Percentiles rank a stretch among this genome's conserved stretches.
Conservation (phyloP, 441 rosid species). For the Rhodomyrtus psidioides region DNA sequence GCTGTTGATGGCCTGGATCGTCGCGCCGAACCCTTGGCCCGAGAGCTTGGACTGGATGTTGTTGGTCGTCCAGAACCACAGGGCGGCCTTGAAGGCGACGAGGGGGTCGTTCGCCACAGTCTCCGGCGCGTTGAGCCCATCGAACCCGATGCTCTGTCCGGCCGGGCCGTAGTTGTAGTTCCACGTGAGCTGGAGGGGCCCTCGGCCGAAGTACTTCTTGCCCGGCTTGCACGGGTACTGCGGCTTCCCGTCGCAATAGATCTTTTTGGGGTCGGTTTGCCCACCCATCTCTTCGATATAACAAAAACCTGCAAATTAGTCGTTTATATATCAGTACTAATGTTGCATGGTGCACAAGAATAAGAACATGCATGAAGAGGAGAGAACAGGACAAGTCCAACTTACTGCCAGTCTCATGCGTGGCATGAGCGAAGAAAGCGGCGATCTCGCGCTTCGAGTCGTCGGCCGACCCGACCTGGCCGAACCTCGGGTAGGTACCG, state of each 20-base stretch:
- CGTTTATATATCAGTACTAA: background rate
- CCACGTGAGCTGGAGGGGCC: background rate
- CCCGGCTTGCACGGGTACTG: background rate
- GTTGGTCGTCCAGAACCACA: background rate
- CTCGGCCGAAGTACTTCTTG: background rate
- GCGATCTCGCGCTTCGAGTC: slow-evolving; percentile 9
- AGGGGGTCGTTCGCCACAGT: background rate
- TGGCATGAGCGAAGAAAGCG: slow-evolving; percentile 6
- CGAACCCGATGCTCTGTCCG: background rate
- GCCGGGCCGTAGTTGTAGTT: background rate
- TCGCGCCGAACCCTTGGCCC: background rate
- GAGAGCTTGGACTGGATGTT: background rate
- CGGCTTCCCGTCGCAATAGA: background rate
- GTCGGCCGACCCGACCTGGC: background rate
- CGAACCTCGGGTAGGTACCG: background rate
- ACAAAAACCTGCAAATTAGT: background rate
- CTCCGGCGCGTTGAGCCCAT: background rate
- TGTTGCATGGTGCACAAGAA: background rate
- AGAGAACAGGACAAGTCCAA: background rate
- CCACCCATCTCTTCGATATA: background rate
- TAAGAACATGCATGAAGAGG: background rate
- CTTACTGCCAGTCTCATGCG: slow-evolving; percentile 1
- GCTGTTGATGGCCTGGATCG: background rate
- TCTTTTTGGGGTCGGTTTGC: background rate
- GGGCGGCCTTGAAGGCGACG: background rate